These are phyloP conservation scores for Pseudophaeomoniella oleicola DNA, from an alignment of 2,329 filamentous ascomycete species.

Conservation along the genomic window DNA sequence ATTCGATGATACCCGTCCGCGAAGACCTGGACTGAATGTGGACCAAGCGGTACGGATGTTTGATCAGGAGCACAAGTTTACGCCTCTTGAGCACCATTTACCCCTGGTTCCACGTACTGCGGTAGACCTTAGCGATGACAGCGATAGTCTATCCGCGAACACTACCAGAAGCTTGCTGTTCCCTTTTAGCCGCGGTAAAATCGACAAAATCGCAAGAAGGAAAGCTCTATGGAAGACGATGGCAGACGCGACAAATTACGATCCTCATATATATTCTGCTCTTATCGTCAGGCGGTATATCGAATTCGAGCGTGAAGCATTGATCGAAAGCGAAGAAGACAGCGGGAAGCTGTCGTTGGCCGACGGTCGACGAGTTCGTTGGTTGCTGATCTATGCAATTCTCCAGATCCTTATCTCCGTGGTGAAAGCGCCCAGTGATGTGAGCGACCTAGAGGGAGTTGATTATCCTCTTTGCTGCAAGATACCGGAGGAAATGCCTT, in stretches of 20 bases:
- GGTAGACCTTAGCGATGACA: not conserved
- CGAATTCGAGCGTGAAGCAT: constrained; percentile 51
- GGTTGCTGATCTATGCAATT: constrained; percentile 60
- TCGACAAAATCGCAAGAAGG: not conserved
- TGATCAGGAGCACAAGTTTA: constrained; percentile 45
- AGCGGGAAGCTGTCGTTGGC: constrained; percentile 41
- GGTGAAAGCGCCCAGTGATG: constrained; percentile 45
- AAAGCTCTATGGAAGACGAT: not conserved
- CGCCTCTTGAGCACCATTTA: constrained; percentile 47
- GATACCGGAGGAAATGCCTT: constrained; percentile 13
- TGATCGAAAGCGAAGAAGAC: constrained; percentile 38
- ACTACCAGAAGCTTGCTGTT: not conserved
- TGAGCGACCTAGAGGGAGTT: constrained; percentile 40
- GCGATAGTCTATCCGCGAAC: not conserved
- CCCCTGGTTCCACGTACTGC: constrained; percentile 46
- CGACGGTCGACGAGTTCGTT: constrained; percentile 63
- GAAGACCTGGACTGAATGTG: constrained; percentile 47
- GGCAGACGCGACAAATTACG: not conserved
- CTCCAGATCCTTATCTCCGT: constrained; percentile 58
- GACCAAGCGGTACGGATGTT: constrained; percentile 55
- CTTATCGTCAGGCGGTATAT: constrained; percentile 53
- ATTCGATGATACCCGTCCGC: not conserved
- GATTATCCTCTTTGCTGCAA: constrained; percentile 45
- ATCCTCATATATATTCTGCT: constrained; percentile 5
- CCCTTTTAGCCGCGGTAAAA: not conserved